Base-by-base conservation (phyloP, 495 filamentous ascomycete genomes). In the Aspergillus sparsus region DNA sequence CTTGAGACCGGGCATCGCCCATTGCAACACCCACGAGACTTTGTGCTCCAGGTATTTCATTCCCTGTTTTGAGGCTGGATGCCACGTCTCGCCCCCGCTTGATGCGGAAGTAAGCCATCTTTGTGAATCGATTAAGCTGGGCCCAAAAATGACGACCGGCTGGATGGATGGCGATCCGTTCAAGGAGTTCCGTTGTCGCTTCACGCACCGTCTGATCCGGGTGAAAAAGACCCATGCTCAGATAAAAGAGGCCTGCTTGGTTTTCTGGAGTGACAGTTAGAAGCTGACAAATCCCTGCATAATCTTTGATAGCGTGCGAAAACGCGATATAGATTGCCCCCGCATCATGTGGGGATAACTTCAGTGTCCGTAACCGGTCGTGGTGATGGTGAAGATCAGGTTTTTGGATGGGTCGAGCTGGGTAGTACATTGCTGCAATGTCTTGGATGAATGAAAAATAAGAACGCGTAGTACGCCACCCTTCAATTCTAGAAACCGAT, bases 381-480 rank as follows among this genome's bases (percentile, higher is more conserved):
- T 96, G 92, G 66, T 96, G 91, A 65, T 98, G 91, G 46, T 89
- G 84, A 5, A 99, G 77, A 68, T 98, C 94, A 32, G 97, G 80
- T 16, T 85, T 82, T 60, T 93, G 90, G 53, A 97, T 85, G 3
- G 92, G 91, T 31, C 89, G 83, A 18, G 88, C 73, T n/a, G 66
- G 69, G 56, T 67, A 77, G 50, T 75, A 77, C 68, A 79, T 79
- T 3, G 71, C 70, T 5, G 83, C 84, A 6, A 85, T 80, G 62
- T 88, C 94, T 76, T 95, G 91, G 62, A 96, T 93, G 71, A 91
- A 97, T 44, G 87, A 90, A 73, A 95, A 96, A 68, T 98, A 99
- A 63, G 90, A 95, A 60, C 94, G 82, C 2, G 94, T 98, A 54
- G 88, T 92, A 55, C 95, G 82, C 94, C 94, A 99, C 41, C 92